Base-by-base conservation (phyloP, 257 asterid species). In the Solanum piurae region DNA sequence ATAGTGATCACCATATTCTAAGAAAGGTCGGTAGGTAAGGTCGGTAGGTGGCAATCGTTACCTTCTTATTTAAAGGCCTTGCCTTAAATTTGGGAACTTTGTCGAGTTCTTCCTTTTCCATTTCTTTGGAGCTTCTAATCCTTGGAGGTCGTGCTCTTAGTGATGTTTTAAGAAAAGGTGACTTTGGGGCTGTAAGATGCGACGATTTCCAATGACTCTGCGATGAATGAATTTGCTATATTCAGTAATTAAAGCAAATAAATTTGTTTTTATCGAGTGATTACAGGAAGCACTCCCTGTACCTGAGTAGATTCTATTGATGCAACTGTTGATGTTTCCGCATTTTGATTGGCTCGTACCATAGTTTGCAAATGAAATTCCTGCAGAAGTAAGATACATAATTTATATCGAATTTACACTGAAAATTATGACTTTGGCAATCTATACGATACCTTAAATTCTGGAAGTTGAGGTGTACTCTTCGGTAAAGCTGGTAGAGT, bases 351-450 rank as follows among this genome's bases (percentile, higher is more conserved):
- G 88, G 98, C 99, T 89, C 98, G 92, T 73, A 98, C 88, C 98
- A 93, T 97, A 60, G 99, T 97, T 88, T 94, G 95, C 90, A 95
- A 92, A 92, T 94, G 98, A 89, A 97, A 97, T 91, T 97, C 99
- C 99, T 96, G 92, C 89, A 79, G 84, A 90, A 87, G 16, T 14
- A 77, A 64, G 71, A 75, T 27, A 16, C 18, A 20, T 1, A 52
- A 49, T 27, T 42, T 8, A 40, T 23, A 31, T 34, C 37, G 38
- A 46, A 77, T 25, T 42, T n/a, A 40, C 25, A 13, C 84, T n/a
- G 37, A 77, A 77, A n/a, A 77, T 77, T 77, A n/a, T 12, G 23
- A 76, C 36, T 42, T 13, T 12, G 84, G 16, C 60, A 42, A 42
- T 77, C 84, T 40, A 25, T 37, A 55, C 3, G 20, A 25, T 92